Conservation (phyloP, 2,329 filamentous ascomycete species). For the Cladophialophora psammophila region DNA sequence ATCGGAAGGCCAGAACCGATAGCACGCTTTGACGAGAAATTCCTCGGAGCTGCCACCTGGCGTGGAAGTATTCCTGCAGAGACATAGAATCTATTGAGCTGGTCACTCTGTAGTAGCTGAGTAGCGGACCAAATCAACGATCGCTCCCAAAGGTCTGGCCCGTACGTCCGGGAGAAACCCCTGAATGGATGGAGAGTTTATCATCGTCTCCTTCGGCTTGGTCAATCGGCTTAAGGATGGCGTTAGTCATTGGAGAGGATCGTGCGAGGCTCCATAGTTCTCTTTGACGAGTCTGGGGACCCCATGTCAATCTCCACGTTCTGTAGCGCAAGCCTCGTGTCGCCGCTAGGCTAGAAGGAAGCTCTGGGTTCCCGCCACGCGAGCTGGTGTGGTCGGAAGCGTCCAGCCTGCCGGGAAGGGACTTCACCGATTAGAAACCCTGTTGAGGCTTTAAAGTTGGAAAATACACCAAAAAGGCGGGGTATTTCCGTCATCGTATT, state of each 20-base stretch:
- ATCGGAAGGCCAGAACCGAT: not conserved
- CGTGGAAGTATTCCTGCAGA: not conserved
- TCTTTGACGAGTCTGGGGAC: not conserved
- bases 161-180: not conserved
- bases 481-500: not conserved
- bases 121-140: not conserved
- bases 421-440: not conserved
- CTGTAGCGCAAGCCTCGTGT: not conserved
- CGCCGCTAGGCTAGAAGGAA: not conserved
- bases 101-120: not conserved
- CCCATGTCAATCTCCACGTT: not conserved
- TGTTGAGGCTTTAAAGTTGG: not conserved
- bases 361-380: not conserved
- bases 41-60: not conserved
- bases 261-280: not conserved
- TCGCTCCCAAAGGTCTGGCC: not conserved
- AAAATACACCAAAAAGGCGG: not conserved
- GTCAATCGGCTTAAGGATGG: not conserved
- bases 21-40: not conserved
- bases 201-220: not conserved
- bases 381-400: not conserved
- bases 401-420: not conserved
- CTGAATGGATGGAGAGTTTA: not conserved
- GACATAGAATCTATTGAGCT: not conserved
- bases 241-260: not conserved